Percentiles rank a stretch among this genome's conserved stretches.
phyloP scores from a whole-genome alignment of 2,329 filamentous ascomycete species.

The Thielaviopsis punctulata region DNA sequence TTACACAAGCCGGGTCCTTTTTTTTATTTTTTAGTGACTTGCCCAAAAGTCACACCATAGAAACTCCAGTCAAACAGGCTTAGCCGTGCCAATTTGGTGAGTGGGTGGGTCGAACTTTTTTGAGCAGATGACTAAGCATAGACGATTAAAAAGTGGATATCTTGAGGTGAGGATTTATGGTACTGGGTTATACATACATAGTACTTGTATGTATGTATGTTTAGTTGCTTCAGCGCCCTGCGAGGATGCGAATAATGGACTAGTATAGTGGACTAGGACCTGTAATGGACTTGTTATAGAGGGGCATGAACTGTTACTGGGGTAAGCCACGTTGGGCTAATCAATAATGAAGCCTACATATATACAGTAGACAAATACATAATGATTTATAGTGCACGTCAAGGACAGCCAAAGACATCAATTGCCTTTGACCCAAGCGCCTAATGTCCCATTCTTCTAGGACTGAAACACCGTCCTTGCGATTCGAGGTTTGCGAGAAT shows the following conservation, averaged over 20 bases:
- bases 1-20: no score
- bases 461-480: slow-evolving; percentile 1
- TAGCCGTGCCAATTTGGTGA: slow-evolving; percentile 10
- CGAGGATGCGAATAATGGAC: neutral
- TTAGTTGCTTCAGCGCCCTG: no score
- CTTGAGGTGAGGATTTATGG: no score
- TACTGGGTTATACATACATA: no score
- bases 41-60: slow-evolving; percentile 7
- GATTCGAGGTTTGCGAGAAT: slow-evolving; percentile 5
- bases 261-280: neutral
- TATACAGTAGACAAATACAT: no score
- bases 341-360: no score
- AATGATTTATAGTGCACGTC: no score
- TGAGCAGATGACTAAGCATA: neutral
- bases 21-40: neutral
- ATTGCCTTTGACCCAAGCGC: neutral
- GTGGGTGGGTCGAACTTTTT: no score
- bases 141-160: neutral
- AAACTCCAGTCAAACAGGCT: neutral
- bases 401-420: no score
- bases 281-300: neutral
- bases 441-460: slow-evolving; percentile 1
- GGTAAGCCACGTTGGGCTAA: no score
- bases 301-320: no score
- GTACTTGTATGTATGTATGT: no score